Evolutionary conservation across 192 early-diverging fungal species (phyloP), one percentile per base, ranked within the genome.

Genomic region (Diversispora eburnea): DNA sequence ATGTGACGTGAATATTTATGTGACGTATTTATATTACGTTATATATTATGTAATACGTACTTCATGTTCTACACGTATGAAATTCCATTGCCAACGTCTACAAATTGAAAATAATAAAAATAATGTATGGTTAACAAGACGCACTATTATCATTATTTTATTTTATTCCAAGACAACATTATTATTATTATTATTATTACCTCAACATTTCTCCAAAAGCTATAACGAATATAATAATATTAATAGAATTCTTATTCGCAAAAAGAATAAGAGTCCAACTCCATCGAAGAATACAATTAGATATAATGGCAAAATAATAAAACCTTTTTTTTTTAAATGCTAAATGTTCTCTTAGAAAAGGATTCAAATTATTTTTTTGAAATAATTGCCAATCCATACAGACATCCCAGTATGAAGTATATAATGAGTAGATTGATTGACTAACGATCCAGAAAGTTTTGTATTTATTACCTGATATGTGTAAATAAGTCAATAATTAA

Each of bases 261-360:
- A 78, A 12, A 41, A 76, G 2, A 48, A 73, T 15, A n/a, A 84
- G 65, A 20, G 87, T 80, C 91, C 91, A 94, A 6, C 83, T 74
- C 74, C 89, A 92, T 42, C 92, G 84, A 61, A 91, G 75, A 3
- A 85, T 67, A 17, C 91, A 82, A 75, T 94, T 85, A 17, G 84
- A 46, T 1, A 87, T 73, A 3, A 92, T 91, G 0, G 90, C 88
- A 51, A 81, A 77, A 46, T 91, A 92, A 79, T 94, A 94, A 20
- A 84, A 45, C 83, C 78, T 84, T 7, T 59, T 57, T 13, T 77
- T 68, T 22, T 82, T 73, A 52, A 84, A 88, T 48, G 83, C 85
- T 22, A 89, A 80, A 75, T 91, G 87, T 1, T 81, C 72, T 45
- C 88, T 81, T 72, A 91, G 70, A 60, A 85, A 84, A 41, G 81